These are phyloP conservation scores for Cephaloascus albidus DNA, from an alignment of 805 yeast genomes.

Conservation along the genomic window DNA sequence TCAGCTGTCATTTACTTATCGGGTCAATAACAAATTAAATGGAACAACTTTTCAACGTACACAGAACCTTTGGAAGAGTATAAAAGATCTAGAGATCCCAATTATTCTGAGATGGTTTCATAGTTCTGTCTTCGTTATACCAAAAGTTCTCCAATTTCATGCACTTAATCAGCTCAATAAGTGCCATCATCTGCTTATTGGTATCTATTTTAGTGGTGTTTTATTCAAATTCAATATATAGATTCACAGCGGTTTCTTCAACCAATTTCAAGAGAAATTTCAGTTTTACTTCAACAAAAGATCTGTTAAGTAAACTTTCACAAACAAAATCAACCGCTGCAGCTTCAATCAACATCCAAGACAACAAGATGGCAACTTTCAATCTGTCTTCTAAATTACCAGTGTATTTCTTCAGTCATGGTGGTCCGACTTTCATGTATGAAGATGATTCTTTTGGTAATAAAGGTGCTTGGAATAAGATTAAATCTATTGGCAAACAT, in stretches of 20 bases:
- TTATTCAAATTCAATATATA: neutral
- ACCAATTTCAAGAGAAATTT: neutral
- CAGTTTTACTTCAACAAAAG: neutral
- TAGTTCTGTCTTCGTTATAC: too few relatives aligned
- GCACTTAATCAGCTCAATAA: too few relatives aligned
- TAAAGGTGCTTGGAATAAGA: conserved; percentile 51
- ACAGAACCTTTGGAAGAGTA: too few relatives aligned
- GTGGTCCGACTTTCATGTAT: conserved; percentile 75
- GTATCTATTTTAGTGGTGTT: neutral
- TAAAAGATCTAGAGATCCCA: too few relatives aligned
- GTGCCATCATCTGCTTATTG: neutral
- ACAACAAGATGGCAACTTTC: neutral
- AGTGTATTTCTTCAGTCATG: conserved; percentile 67
- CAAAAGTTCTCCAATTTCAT: too few relatives aligned
- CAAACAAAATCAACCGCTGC: neutral
- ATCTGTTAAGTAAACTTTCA: too few relatives aligned
- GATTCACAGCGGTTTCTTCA: neutral
- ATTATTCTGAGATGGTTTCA: too few relatives aligned
- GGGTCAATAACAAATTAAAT: neutral
- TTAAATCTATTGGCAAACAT: conserved; percentile 38
- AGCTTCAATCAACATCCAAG: neutral
- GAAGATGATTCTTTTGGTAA: conserved; percentile 37
- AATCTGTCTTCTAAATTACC: conserved; percentile 23
- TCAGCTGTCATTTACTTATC: neutral
- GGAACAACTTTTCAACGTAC: too few relatives aligned